Evolutionary conservation across 768 basidiomycete species (phyloP), one percentile per base, ranked within the genome.

Genomic region (Tubosaeta sp.): DNA sequence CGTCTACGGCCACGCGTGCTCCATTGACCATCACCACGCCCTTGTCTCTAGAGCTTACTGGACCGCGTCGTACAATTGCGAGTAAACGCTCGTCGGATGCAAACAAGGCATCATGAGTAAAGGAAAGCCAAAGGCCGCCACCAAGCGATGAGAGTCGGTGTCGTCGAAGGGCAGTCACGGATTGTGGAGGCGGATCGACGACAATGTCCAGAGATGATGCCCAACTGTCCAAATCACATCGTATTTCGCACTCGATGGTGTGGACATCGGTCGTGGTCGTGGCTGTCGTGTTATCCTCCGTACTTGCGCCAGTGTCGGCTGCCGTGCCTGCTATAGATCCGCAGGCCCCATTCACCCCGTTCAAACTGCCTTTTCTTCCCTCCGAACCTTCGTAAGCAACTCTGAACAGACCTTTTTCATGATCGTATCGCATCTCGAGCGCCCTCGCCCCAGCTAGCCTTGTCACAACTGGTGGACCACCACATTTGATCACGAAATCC

Each of bases 171-270:
- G 87, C 91, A 1, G 87, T 81, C 34, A 95, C 84, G 5, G 80
- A 76, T 53, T 86, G 84, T 12, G 94, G 95, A 4, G 94, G 91
- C 2, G 95, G 97, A 67, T 97, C 95, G 44, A 97, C 81, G 26
- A 95, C 86, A 45, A 97, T 84, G 60, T 97, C 92, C 50, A 95
- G 67, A 2, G 86, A 86, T 0, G 77, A 71, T 2, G 83, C 84
- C 94, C 93, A 97, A 1, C 85, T 86, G 62, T 97, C 93, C 52
- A 91, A 71, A 64, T 97, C 94, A 68, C 94, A 97, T 43, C 94
- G 80, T 43, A 97, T 76, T 63, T 95, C 92, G 61, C 93, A 92
- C 64, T 97, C 90, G 53, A 95, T 82, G 37, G 80, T 72, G 17
- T 82, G 81, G 16, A 75, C 61, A 13, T 55, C 67, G 25, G 62